phyloP scores from a whole-genome alignment of 2,329 filamentous ascomycete species.

The Calycina marina region DNA sequence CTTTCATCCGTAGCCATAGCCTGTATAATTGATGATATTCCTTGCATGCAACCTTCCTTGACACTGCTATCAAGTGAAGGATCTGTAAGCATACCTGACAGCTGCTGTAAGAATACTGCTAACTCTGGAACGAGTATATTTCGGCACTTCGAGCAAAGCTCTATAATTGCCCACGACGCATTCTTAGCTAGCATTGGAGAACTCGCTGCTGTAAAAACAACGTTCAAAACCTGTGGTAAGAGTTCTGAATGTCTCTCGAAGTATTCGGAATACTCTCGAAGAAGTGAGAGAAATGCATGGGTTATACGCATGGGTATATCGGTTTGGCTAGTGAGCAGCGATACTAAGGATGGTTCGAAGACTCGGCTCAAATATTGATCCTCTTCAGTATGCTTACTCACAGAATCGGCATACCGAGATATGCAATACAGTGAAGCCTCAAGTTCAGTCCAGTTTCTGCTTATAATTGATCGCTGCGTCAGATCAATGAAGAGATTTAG shows the following conservation, averaged over 20 bases:
- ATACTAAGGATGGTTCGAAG: conserved; percentile 45
- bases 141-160: conserved; percentile 63
- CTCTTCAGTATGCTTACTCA: conserved; percentile 39
- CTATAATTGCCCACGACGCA: conserved; percentile 60
- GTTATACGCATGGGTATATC: conserved; percentile 46
- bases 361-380: conserved; percentile 45
- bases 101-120: conserved; percentile 55
- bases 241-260: conserved; percentile 56
- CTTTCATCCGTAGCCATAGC: conserved; percentile 44
- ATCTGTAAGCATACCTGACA: conserved; percentile 42
- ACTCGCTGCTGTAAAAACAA: conserved; percentile 57
- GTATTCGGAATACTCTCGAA: conserved; percentile 62
- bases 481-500: conserved; percentile 41
- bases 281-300: conserved; percentile 53
- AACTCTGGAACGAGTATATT: conserved; percentile 52
- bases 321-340: conserved; percentile 35
- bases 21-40: conserved; percentile 63
- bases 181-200: conserved; percentile 47
- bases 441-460: conserved; percentile 40
- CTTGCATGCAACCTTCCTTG: conserved; percentile 60
- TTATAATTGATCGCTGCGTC: conserved; percentile 34
- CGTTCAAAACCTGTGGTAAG: conserved; percentile 55
- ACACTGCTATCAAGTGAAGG: conserved; percentile 50
- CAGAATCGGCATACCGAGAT: conserved; percentile 50
- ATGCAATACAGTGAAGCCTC: conserved; percentile 50